A percentile compares a stretch with the other conserved stretches of the same genome.
phyloP scores from a whole-genome alignment of 352 stramenopile genomes.

The Globisporangium perplexum region DNA sequence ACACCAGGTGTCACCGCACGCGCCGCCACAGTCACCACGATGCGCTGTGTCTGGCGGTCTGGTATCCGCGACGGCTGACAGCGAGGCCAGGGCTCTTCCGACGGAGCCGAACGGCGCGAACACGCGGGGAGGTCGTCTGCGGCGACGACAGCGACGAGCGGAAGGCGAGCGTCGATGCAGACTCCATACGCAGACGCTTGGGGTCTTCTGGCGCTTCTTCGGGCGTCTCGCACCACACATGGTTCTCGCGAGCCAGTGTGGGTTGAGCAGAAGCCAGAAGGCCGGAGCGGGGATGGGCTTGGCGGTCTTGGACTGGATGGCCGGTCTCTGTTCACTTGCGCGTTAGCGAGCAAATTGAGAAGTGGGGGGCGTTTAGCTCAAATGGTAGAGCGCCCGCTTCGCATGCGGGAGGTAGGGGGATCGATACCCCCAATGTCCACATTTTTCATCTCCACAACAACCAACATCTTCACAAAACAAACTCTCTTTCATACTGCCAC shows the following conservation, averaged over 20 bases:
- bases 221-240: neutral
- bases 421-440: constrained; percentile 8
- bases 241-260: neutral
- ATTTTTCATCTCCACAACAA: no score
- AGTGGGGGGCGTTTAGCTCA: neutral
- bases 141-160: neutral
- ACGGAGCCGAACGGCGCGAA: neutral
- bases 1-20: neutral
- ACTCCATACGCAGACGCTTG: neutral
- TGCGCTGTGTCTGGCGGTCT: neutral
- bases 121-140: neutral
- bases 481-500: no score
- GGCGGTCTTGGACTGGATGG: neutral
- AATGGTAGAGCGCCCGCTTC: constrained; percentile 5
- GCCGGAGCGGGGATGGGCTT: neutral
- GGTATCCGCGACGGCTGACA: neutral
- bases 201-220: neutral
- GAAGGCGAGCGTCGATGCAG: neutral
- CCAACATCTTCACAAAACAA: no score
- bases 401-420: constrained; percentile 9
- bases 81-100: neutral
- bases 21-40: neutral
- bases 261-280: neutral
- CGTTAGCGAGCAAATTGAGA: constrained; percentile 1
- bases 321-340: neutral